A percentile compares a stretch with the other conserved stretches of the same genome.
Evolutionary conservation across 2,329 filamentous ascomycete genomes (phyloP).

Genomic region (Cryphonectria carpinicola): DNA sequence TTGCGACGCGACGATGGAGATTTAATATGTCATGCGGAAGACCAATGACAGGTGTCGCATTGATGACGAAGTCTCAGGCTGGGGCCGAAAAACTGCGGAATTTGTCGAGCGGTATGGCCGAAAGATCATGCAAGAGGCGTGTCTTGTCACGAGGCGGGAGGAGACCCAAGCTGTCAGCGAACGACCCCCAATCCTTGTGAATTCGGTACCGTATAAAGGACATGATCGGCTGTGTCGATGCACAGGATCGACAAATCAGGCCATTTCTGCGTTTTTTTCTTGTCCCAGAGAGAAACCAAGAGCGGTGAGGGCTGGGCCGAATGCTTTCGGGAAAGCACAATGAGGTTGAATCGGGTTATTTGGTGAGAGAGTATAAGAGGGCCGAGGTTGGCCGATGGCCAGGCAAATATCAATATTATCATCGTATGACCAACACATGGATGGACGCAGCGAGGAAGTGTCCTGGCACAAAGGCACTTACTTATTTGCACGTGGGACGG

Average conservation of each 20-base stretch:
- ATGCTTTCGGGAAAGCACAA: background rate
- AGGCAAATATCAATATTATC: background rate
- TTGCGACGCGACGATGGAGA: background rate
- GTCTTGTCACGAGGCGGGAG: background rate
- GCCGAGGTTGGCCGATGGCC: background rate
- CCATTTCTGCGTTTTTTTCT: background rate
- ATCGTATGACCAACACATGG: background rate
- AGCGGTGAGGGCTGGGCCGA: background rate
- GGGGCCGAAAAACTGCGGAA: background rate
- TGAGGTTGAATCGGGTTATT: background rate
- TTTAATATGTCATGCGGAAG: background rate
- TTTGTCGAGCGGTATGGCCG: background rate
- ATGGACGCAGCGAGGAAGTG: background rate
- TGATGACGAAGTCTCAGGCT: background rate
- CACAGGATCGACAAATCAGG: background rate
- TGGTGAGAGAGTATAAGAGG: background rate
- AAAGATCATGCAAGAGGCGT: background rate
- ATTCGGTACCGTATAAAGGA: background rate
- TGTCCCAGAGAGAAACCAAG: background rate
- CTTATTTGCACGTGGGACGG: background rate
- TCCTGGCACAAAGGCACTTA: background rate
- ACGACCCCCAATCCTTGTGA: background rate
- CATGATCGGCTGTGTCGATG: background rate
- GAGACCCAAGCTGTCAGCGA: background rate
- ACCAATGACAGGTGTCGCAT: background rate